Evolutionary conservation across 129 eudicot species (phyloP).

Genomic region (Centrapalus pauciflorus): DNA sequence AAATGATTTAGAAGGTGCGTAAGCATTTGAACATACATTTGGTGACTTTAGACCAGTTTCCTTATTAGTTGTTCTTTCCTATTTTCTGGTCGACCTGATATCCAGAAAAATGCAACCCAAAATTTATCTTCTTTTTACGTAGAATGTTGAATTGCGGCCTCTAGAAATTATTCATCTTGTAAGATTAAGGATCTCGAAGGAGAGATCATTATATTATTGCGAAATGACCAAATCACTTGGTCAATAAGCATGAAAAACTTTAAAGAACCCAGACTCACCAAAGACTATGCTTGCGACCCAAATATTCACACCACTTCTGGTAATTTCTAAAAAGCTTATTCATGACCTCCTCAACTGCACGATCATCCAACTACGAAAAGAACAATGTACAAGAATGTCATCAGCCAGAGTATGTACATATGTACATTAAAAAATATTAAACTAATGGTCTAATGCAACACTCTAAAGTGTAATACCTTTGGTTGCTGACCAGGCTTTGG

Average conservation of each 20-base stretch:
- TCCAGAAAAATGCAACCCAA: no score
- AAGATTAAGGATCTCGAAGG: background rate
- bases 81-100: no score
- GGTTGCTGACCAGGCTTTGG: constrained; percentile 80
- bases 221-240: background rate
- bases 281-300: constrained; percentile 88
- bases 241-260: background rate
- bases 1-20: no score
- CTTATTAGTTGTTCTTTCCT: no score
- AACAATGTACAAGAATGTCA: constrained; percentile 3
- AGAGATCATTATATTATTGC: background rate
- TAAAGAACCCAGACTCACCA: constrained; percentile 45
- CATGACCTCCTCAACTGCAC: constrained; percentile 84
- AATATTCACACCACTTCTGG: constrained; percentile 83
- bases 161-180: background rate
- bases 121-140: no score
- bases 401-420: constrained; percentile 1
- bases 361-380: constrained; percentile 70
- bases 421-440: background rate
- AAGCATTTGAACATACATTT: no score
- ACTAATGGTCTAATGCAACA: background rate
- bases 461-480: constrained; percentile 34
- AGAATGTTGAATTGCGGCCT: no score
- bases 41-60: no score
- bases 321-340: constrained; percentile 82